Evolutionary conservation across 2,329 filamentous ascomycete genomes (phyloP).

Genomic region (Aspergillus flavus): DNA sequence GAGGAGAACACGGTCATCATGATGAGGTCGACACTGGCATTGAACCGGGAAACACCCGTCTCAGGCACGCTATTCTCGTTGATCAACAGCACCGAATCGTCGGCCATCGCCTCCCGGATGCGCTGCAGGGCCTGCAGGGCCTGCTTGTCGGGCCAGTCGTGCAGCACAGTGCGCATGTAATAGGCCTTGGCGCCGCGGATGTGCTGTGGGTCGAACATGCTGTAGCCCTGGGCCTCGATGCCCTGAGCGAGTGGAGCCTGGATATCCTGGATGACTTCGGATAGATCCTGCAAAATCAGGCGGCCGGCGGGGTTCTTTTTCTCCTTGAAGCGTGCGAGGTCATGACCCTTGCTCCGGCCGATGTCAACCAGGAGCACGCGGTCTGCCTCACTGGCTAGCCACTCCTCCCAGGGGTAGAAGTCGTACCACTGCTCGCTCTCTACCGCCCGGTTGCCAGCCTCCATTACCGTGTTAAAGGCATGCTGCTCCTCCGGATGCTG

Average conservation of each 20-base stretch:
- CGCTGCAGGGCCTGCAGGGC: slow-evolving; percentile 8
- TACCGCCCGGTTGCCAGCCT: neutral
- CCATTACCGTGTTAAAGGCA: slow-evolving; percentile 34
- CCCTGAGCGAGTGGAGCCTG: slow-evolving; percentile 15
- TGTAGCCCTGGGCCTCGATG: slow-evolving; percentile 2
- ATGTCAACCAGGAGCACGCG: slow-evolving; percentile 23
- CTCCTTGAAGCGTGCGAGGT: neutral
- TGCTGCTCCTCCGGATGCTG: slow-evolving; percentile 19
- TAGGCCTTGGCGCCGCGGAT: slow-evolving; percentile 43
- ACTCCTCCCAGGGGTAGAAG: neutral
- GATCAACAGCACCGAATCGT: slow-evolving; percentile 18
- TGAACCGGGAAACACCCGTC: neutral
- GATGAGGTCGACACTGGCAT: slow-evolving; percentile 13
- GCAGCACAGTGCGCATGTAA: slow-evolving; percentile 34
- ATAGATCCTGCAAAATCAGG: slow-evolving; percentile 6
- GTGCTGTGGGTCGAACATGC: slow-evolving; percentile 44
- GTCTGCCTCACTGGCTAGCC: neutral
- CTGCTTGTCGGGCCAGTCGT: slow-evolving; percentile 34
- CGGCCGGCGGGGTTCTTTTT: neutral
- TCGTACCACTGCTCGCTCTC: neutral
- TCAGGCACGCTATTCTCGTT: slow-evolving; percentile 19
- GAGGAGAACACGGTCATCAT: slow-evolving; percentile 23
- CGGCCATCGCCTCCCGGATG: slow-evolving; percentile 19
- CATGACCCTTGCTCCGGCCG: slow-evolving; percentile 6
- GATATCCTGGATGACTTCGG: neutral